Conservation (phyloP, 164 flowering plant species). For the Berberis thunbergii region DNA sequence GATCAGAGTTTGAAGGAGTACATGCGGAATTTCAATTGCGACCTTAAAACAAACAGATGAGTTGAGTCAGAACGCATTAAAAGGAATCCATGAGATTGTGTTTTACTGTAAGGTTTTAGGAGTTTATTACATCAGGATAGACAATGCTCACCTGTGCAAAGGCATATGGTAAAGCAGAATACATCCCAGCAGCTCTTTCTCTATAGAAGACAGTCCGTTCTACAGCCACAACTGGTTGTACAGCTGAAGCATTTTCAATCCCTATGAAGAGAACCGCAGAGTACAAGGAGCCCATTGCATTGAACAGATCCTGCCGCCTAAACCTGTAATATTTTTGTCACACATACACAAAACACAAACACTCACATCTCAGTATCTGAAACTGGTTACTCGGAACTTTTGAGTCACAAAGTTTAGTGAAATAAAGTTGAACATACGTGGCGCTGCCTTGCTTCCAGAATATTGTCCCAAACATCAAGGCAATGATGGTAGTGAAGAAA, state of each 20-base stretch:
- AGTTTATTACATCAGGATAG: background rate
- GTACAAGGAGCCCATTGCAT: slow-evolving; percentile 26
- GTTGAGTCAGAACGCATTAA: background rate
- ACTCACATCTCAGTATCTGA: too few species aligned
- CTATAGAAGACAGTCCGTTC: slow-evolving; percentile 36
- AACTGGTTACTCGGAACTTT: too few species aligned
- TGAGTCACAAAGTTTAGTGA: too few species aligned
- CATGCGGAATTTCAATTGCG: slow-evolving; percentile 32
- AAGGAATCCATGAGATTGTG: too few species aligned
- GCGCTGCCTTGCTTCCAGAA: too few species aligned
- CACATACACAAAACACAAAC: too few species aligned
- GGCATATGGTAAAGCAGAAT: slow-evolving; percentile 33
- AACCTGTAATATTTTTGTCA: slow-evolving; percentile 7
- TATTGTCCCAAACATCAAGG: too few species aligned
- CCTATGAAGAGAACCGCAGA: slow-evolving; percentile 26
- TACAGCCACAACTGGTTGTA: slow-evolving; percentile 33
- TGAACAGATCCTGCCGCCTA: slow-evolving; percentile 20
- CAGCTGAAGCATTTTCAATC: slow-evolving; percentile 19
- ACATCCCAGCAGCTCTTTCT: slow-evolving; percentile 43
- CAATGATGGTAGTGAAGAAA: too few species aligned
- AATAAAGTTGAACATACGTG: too few species aligned
- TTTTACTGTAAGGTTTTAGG: too few species aligned
- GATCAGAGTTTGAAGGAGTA: slow-evolving; percentile 24
- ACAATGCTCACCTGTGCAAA: slow-evolving; percentile 22
- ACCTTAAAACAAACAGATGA: slow-evolving; percentile 13